These are phyloP conservation scores for Lipomyces sp. DNA, from an alignment of 805 yeast species.

Conservation along the genomic window DNA sequence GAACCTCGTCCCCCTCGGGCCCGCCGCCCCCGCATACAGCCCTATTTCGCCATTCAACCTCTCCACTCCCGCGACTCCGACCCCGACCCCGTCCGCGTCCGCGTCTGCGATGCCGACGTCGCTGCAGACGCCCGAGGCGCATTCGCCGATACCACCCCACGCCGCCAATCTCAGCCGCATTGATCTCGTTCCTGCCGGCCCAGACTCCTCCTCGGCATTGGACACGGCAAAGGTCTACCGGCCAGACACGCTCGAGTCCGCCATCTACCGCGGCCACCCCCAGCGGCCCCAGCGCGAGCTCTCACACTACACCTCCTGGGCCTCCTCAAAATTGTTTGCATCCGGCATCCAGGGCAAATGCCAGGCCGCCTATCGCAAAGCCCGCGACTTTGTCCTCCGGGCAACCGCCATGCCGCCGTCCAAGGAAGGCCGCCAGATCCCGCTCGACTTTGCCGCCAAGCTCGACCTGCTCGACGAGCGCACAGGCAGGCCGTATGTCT, in stretches of 20 bases:
- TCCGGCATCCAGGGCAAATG: slow-evolving; percentile 15
- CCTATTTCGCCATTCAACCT: slow-evolving; percentile 16
- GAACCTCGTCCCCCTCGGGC: slow-evolving; percentile 30
- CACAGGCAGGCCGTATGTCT: slow-evolving; percentile 54
- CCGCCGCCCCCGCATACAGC: slow-evolving; percentile 8
- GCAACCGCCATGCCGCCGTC: slow-evolving; percentile 46
- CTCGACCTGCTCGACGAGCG: slow-evolving; percentile 63
- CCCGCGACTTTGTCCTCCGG: slow-evolving; percentile 34
- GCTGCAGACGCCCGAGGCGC: too few relatives aligned
- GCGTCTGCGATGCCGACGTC: too few relatives aligned
- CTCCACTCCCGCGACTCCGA: neutral
- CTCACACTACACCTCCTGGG: slow-evolving; percentile 34
- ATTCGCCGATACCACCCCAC: too few relatives aligned
- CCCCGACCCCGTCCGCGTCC: neutral
- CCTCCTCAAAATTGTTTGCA: slow-evolving; percentile 16
- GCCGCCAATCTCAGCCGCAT: neutral
- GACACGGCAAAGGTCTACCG: neutral
- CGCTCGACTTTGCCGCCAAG: slow-evolving; percentile 43
- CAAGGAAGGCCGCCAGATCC: slow-evolving; percentile 71
- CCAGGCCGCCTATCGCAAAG: slow-evolving; percentile 5
- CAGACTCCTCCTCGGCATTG: too few relatives aligned
- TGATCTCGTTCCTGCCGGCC: neutral
- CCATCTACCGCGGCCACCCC: neutral
- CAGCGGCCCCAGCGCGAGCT: slow-evolving; percentile 6
- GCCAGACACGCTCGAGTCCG: neutral